phyloP scores from a whole-genome alignment of 495 filamentous ascomycete species.

The Penicillium cinerascens region DNA sequence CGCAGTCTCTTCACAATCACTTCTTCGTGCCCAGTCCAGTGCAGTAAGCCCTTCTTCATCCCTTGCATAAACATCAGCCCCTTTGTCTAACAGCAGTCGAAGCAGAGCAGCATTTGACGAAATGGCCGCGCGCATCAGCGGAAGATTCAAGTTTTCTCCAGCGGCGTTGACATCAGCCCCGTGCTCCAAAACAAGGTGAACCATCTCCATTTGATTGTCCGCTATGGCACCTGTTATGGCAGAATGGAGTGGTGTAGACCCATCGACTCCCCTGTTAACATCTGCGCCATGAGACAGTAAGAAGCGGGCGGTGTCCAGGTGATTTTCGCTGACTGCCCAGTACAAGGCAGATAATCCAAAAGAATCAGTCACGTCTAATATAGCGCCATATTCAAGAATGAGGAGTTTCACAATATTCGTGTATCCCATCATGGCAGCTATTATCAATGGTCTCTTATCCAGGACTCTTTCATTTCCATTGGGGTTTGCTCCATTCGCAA shows the following conservation, averaged over 20 bases:
- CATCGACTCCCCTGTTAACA: constrained; percentile 9
- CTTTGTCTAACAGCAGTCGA: constrained; percentile 4
- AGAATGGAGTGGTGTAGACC: constrained; percentile 40
- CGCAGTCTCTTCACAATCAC: neutral
- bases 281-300: constrained; percentile 16
- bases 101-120: neutral
- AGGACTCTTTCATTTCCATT: constrained; percentile 1
- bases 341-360: constrained; percentile 8
- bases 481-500: constrained; percentile 18
- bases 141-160: constrained; percentile 7
- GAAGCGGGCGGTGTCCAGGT: constrained; percentile 5
- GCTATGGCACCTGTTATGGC: constrained; percentile 41
- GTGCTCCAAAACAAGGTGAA: constrained; percentile 20
- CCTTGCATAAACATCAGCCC: constrained; percentile 4
- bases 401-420: constrained; percentile 14
- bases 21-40: neutral
- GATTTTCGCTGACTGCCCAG: constrained; percentile 8
- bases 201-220: constrained; percentile 17
- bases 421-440: constrained; percentile 11
- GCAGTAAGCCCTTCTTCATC: neutral
- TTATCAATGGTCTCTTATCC: neutral
- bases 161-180: constrained; percentile 20
- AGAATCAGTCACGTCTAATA: constrained; percentile 4
- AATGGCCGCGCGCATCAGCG: constrained; percentile 19
- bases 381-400: constrained; percentile 17